Evolutionary conservation across 352 stramenopile genomes (phyloP).

Genomic region (Phytopythium oedochilum): DNA sequence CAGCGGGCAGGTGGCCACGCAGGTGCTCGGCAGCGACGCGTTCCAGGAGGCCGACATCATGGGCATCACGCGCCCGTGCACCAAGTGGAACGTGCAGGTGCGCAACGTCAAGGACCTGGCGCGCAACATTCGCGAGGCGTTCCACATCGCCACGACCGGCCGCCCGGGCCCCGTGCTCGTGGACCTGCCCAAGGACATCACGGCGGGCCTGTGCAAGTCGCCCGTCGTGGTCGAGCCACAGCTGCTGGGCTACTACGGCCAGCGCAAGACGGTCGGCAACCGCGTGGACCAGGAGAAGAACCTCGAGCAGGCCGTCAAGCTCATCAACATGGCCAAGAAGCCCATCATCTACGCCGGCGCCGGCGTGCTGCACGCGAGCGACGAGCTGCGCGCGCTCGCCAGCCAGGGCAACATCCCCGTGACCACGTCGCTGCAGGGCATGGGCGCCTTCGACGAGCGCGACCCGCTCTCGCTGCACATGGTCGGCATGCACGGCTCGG

Average conservation of each 20-base stretch:
- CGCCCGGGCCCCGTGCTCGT: conserved; percentile 93
- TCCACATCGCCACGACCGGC: conserved; percentile 93
- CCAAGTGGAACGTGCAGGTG: conserved; percentile 97
- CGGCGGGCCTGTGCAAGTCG: conserved; percentile 68
- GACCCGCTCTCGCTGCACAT: conserved; percentile 94
- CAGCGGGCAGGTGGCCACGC: conserved; percentile 92
- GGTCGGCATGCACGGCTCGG: conserved; percentile 96
- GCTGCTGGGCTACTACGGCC: conserved; percentile 81
- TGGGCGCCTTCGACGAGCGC: conserved; percentile 93
- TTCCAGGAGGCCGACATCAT: conserved; percentile 90
- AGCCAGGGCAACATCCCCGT: conserved; percentile 94
- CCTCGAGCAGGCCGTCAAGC: conserved; percentile 58
- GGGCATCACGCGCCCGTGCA: conserved; percentile 87
- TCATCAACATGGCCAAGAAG: conserved; percentile 94
- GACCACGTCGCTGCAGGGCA: conserved; percentile 91
- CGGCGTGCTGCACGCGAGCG: conserved; percentile 80
- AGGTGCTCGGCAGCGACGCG: conserved; percentile 88
- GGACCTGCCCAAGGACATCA: conserved; percentile 96
- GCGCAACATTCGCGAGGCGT: conserved; percentile 94
- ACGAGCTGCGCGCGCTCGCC: conserved; percentile 90
- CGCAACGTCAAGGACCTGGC: conserved; percentile 94
- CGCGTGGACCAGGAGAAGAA: conserved; percentile 78
- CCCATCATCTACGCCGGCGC: conserved; percentile 95
- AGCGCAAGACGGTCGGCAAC: conserved; percentile 80
- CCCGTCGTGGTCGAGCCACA: conserved; percentile 70